Percentiles rank a stretch among this genome's conserved stretches.
Evolutionary conservation across 2,329 filamentous ascomycete genomes (phyloP).

Genomic region (Xylariomycetidae sp.): DNA sequence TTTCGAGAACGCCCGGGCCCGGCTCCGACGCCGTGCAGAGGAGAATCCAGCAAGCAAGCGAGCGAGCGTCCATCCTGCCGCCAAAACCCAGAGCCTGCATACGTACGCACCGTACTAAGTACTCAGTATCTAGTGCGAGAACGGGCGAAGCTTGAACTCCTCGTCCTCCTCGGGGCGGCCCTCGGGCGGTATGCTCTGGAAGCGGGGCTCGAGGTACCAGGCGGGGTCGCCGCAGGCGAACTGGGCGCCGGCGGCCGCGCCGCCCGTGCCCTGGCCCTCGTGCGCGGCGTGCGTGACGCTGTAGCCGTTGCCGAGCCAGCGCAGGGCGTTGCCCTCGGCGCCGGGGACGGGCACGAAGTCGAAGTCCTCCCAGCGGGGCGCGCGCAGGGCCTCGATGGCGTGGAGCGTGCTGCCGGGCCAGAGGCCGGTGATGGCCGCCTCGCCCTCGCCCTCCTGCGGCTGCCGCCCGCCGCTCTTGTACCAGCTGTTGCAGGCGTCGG

Average conservation of each 20-base stretch:
- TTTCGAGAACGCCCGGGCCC: too few species aligned
- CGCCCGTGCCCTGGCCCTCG: slow-evolving; percentile 8
- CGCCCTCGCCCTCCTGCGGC: slow-evolving; percentile 33
- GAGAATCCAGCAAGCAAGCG: too few species aligned
- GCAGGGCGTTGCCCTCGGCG: slow-evolving; percentile 24
- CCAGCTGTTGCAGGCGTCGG: slow-evolving; percentile 45
- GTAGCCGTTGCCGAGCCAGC: slow-evolving; percentile 37
- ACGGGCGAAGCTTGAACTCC: slow-evolving; percentile 23
- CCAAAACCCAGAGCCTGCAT: too few species aligned
- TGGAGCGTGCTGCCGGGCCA: slow-evolving; percentile 42
- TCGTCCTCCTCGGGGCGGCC: slow-evolving; percentile 22
- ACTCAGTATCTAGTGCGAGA: too few species aligned
- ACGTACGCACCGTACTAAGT: too few species aligned
- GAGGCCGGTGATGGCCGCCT: slow-evolving; percentile 33
- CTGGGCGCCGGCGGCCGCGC: slow-evolving; percentile 2
- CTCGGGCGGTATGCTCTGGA: slow-evolving; percentile 18
- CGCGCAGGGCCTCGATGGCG: slow-evolving; percentile 34
- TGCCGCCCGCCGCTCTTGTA: too few species aligned
- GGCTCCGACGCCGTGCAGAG: too few species aligned
- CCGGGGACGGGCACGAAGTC: slow-evolving; percentile 30
- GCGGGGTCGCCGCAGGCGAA: slow-evolving; percentile 23
- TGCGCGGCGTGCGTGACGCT: slow-evolving; percentile 31
- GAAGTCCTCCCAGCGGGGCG: slow-evolving; percentile 42
- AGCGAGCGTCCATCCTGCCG: too few species aligned
- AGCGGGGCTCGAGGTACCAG: slow-evolving; percentile 26